Base-by-base conservation (phyloP, 164 flowering plant genomes). In the Sextonia rubra region DNA sequence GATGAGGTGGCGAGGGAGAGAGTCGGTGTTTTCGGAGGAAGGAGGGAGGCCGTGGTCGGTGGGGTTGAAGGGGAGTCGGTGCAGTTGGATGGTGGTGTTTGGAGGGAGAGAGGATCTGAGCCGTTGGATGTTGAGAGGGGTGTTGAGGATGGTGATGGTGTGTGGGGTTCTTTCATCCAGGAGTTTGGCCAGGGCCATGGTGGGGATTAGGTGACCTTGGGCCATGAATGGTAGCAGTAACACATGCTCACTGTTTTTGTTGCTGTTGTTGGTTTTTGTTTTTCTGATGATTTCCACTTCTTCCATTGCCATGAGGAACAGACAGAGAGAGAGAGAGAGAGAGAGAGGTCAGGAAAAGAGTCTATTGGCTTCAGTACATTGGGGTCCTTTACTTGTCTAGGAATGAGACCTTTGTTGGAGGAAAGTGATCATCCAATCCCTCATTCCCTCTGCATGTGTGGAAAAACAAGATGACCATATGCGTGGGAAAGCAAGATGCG, bases 1-100 rank as follows among this genome's bases (percentile, higher is more conserved):
- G 32, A 66, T 56, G 65, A 73, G 64, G n/a, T 49, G 23, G 70
- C 3, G 14, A 15, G 75, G 75, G 23, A 73, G 62, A 30, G 48
- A 8, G 32, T 73, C n/a, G 17, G 71, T 66, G 70, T 55, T 65
- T 26, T 73, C 58, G n/a, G 64, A 26, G 37, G 66, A 26, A 15
- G 75, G 71, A 5, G 75, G 65, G 49, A 66, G 75, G 70, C 75
- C 75, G 30, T 73, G 75, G 32, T 66, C 55, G 23, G 66, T 18
- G 55, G 48, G 17, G 32, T 23, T 37, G 75, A 73, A 73, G 70
- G 75, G 75, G 29, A 72, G 75, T 7, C 15, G 1, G 26, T 47
- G 25, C 20, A 72, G 44, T 47, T 44, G 60, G 69, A 72, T 55
- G 61, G 69, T 26, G 22, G 67, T 26, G 67, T 64, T 30, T 2